A percentile compares a stretch with the other conserved stretches of the same genome.
Evolutionary conservation across 176 grass and related monocot species (phyloP).

Genomic region (Thinopyrum elongatum): DNA sequence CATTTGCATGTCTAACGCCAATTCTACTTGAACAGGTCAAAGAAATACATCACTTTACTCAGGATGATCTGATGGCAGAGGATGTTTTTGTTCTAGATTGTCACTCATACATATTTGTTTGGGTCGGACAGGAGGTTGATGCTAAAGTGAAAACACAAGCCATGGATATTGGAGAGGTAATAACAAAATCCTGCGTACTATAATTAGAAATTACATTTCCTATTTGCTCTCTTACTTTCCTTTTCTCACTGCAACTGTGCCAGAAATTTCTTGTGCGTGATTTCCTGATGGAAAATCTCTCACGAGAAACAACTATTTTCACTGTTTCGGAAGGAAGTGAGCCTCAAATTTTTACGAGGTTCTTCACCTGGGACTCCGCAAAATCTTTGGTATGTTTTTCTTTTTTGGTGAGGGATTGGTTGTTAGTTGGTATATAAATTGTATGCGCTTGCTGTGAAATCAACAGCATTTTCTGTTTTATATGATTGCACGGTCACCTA

Average conservation of each 20-base stretch:
- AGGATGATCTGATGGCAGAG: constrained; percentile 95
- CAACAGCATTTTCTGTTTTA: not conserved
- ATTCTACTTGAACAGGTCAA: constrained; percentile 53
- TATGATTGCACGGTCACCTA: not conserved
- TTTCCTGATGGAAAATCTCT: constrained; percentile 88
- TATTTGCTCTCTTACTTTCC: not conserved
- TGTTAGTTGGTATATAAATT: constrained; percentile 23
- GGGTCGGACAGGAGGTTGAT: constrained; percentile 89
- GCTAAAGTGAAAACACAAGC: constrained; percentile 61
- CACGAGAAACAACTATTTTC: constrained; percentile 75
- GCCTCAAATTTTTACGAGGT: constrained; percentile 84
- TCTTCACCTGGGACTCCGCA: constrained; percentile 85
- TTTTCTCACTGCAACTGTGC: constrained; percentile 17
- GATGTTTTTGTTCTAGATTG: constrained; percentile 87
- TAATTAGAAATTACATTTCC: not conserved
- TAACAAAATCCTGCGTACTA: not conserved
- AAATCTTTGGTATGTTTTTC: constrained; percentile 68
- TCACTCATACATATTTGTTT: constrained; percentile 75
- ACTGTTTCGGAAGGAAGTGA: constrained; percentile 75
- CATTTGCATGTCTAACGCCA: constrained; percentile 23
- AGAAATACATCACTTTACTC: constrained; percentile 88
- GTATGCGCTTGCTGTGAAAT: not conserved
- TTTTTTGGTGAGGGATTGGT: not conserved
- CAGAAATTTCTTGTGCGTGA: constrained; percentile 89
- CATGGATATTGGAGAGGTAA: constrained; percentile 86